Percentiles rank a stretch among this genome's conserved stretches.
phyloP scores from a whole-genome alignment of 2,329 filamentous ascomycete species.

The Phialophora verrucosa region DNA sequence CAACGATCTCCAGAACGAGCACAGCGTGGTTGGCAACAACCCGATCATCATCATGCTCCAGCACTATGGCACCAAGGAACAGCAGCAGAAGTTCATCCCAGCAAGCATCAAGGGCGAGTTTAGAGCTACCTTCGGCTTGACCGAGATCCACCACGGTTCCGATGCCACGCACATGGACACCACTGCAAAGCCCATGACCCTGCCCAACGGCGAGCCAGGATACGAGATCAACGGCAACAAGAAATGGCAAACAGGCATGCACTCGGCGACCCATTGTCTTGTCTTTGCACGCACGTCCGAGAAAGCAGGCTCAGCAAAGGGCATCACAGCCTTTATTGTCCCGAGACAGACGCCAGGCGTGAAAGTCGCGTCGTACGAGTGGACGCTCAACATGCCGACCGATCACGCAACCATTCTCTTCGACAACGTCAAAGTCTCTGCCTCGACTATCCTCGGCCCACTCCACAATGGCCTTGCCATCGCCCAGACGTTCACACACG shows the following conservation, averaged over 20 bases:
- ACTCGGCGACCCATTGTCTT: constrained; percentile 66
- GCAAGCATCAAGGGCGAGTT: constrained; percentile 60
- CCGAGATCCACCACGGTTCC: constrained; percentile 66
- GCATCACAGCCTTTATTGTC: constrained; percentile 67
- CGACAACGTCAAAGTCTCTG: constrained; percentile 63
- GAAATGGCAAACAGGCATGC: constrained; percentile 70
- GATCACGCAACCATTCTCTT: constrained; percentile 67
- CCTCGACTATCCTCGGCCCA: constrained; percentile 58
- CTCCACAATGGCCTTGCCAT: constrained; percentile 63
- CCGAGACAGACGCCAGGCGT: constrained; percentile 60
- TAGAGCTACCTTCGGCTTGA: constrained; percentile 66
- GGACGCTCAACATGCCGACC: constrained; percentile 71
- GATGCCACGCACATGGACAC: constrained; percentile 69
- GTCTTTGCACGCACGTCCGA: constrained; percentile 66
- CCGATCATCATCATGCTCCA: constrained; percentile 67
- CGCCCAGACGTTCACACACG: constrained; percentile 69
- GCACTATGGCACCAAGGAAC: constrained; percentile 62
- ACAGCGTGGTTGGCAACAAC: constrained; percentile 67
- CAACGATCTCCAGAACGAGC: constrained; percentile 69
- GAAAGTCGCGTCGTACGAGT: constrained; percentile 64
- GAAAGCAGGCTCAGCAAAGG: constrained; percentile 58
- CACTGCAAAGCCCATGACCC: constrained; percentile 52
- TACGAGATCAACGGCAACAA: constrained; percentile 65
- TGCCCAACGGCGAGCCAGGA: constrained; percentile 49
- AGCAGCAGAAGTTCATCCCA: constrained; percentile 61